Percentiles rank a stretch among this genome's conserved stretches.
Conservation (phyloP, 164 flowering plant species). For the Sextonia rubra region DNA sequence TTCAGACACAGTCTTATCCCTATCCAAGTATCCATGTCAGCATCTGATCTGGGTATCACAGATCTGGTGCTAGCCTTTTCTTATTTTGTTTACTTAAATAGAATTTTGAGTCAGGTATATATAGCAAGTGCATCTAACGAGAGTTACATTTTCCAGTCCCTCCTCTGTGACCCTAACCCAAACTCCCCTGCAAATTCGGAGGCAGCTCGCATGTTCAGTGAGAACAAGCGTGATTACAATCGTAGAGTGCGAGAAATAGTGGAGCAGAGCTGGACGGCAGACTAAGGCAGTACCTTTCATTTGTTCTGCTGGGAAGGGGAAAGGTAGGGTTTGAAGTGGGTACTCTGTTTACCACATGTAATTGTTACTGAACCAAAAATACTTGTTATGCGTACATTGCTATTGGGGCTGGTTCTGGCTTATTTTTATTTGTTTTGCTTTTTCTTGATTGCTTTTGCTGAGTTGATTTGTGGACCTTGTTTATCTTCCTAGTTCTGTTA, state of each 20-base stretch:
- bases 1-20: too few relatives aligned
- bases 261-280: constrained; percentile 97
- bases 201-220: constrained; percentile 85
- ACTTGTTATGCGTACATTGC: neutral
- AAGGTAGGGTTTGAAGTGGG: neutral
- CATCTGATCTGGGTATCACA: neutral
- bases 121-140: neutral
- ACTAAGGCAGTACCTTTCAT: constrained; percentile 25
- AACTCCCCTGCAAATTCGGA: constrained; percentile 93
- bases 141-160: constrained; percentile 42
- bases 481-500: neutral
- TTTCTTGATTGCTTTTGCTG: neutral
- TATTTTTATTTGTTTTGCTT: neutral
- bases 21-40: too few relatives aligned
- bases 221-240: constrained; percentile 86
- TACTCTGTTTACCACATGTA: neutral
- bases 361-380: neutral
- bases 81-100: too few relatives aligned
- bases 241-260: constrained; percentile 77
- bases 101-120: neutral
- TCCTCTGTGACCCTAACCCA: constrained; percentile 88
- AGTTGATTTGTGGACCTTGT: neutral
- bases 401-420: neutral
- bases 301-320: neutral
- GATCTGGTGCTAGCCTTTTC: neutral